Evolutionary conservation across 495 filamentous ascomycete species (phyloP), one percentile per base, ranked within the genome.

Genomic region (Trichocladium antarcticum): DNA sequence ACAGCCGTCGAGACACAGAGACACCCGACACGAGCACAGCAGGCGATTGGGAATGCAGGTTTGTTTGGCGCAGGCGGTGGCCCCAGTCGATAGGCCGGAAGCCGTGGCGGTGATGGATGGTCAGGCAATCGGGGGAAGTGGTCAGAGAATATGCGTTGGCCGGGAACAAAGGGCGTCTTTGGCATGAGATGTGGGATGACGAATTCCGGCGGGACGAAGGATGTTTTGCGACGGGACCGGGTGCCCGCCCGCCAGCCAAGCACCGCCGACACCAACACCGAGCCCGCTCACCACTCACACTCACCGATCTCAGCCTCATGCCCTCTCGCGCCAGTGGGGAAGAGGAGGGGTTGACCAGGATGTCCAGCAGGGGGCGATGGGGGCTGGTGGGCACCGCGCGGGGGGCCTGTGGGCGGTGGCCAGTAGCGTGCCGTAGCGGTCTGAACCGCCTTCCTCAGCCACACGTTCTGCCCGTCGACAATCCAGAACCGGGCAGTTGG

Each of bases 281-380:
- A 42, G 24, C 24, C 24, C 24, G 24, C 42, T 44, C 42, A 49
- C 37, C 46, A 50, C 49, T 28, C 45, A 42, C 46, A 50, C 49
- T 28, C 45, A 42, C 45, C 56, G 51, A 51, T 35, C n/a, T 62
- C 61, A 64, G 61, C 61, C 61, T 64, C 61, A 61, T 57, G 57
- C 50, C 58, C 20, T 22, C 24, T 49, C 37, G 44, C 46, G 31
- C 41, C 32, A 49, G 50, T 49, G 54, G 54, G 51, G 55, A 42
- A 45, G 47, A 49, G 52, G 51, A 52, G 51, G 45, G 40, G 45
- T 29, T 31, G 45, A 19, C 51, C 29, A 27, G 39, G 45, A 24
- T 45, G 40, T 28, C 43, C 39, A 41, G 46, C 40, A 29, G 20
- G 38, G 39, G 36, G 51, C 45, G 27, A 37, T 52, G 45, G 21